phyloP scores from a whole-genome alignment of 495 filamentous ascomycete genomes.

The Daldinia childiae region DNA sequence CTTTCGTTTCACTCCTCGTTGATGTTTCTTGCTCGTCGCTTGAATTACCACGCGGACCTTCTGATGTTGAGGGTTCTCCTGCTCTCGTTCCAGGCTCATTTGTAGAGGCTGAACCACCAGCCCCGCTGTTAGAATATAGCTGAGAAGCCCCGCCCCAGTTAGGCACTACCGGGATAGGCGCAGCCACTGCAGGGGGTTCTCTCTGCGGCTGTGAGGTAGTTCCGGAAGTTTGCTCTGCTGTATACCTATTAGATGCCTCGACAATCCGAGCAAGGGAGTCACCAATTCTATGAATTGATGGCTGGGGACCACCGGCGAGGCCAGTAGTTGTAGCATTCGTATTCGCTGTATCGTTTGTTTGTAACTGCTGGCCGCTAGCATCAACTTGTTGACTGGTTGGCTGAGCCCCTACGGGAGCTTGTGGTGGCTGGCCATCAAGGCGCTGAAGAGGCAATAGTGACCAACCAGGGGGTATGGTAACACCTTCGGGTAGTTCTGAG shows the following conservation, averaged over 20 bases:
- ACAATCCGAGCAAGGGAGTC: constrained; percentile 8
- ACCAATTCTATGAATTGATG: constrained; percentile 13
- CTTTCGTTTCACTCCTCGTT: constrained; percentile 40
- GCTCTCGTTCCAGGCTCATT: constrained; percentile 24
- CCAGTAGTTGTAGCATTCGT: not conserved
- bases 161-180: constrained; percentile 53
- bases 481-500: constrained; percentile 73
- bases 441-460: constrained; percentile 74
- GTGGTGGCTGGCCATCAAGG: constrained; percentile 51
- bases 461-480: constrained; percentile 80
- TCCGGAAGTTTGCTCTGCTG: constrained; percentile 13
- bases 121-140: constrained; percentile 44
- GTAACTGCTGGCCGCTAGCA: constrained; percentile 20
- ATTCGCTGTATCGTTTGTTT: constrained; percentile 13
- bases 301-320: constrained; percentile 2
- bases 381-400: constrained; percentile 21
- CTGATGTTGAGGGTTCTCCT: constrained; percentile 15
- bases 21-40: constrained; percentile 33
- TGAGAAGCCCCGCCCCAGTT: constrained; percentile 56
- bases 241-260: constrained; percentile 5
- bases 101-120: constrained; percentile 15
- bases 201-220: constrained; percentile 23
- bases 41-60: constrained; percentile 16
- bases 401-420: constrained; percentile 30
- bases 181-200: constrained; percentile 47